A percentile compares a stretch with the other conserved stretches of the same genome.
phyloP scores from a whole-genome alignment of 345 rosid species.

The Camelina hispida region DNA sequence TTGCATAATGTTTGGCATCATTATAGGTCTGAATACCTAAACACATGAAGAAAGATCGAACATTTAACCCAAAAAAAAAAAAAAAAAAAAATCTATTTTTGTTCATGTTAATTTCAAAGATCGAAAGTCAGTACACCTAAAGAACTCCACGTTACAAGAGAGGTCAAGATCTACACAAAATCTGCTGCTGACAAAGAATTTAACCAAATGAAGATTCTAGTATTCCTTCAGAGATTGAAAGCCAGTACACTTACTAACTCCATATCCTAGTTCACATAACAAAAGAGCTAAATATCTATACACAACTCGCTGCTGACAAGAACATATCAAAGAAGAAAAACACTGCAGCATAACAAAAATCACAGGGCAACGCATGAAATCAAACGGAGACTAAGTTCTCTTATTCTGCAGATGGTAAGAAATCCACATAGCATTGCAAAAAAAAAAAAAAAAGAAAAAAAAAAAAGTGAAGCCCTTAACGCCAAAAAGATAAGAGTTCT shows the following conservation, averaged over 20 bases:
- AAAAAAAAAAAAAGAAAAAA: background rate
- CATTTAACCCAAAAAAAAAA: too few species aligned
- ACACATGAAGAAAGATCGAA: background rate
- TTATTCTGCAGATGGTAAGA: background rate
- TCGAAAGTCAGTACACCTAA: slow-evolving; percentile 16
- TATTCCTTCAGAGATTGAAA: slow-evolving; percentile 6
- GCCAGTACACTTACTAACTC: slow-evolving; percentile 18
- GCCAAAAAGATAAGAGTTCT: background rate
- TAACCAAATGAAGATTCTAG: background rate
- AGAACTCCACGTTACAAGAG: slow-evolving; percentile 15
- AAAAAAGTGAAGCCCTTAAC: slow-evolving; percentile 8
- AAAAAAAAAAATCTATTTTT: background rate
- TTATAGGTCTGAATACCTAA: slow-evolving; percentile 85
- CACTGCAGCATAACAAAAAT: slow-evolving; percentile 6
- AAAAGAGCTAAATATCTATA: background rate
- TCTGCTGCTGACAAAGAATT: background rate
- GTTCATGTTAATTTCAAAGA: background rate
- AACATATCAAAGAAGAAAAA: slow-evolving; percentile 24
- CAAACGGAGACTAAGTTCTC: background rate
- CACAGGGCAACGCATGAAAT: slow-evolving; percentile 15
- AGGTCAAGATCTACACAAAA: background rate
- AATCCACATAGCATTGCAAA: background rate
- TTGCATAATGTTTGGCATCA: slow-evolving; percentile 86
- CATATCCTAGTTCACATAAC: slow-evolving; percentile 1
- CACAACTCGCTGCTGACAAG: background rate